Percentiles rank a stretch among this genome's conserved stretches.
These are phyloP conservation scores for Botryotinia calthae DNA, from an alignment of 2,329 filamentous ascomycete species.

Conservation along the genomic window DNA sequence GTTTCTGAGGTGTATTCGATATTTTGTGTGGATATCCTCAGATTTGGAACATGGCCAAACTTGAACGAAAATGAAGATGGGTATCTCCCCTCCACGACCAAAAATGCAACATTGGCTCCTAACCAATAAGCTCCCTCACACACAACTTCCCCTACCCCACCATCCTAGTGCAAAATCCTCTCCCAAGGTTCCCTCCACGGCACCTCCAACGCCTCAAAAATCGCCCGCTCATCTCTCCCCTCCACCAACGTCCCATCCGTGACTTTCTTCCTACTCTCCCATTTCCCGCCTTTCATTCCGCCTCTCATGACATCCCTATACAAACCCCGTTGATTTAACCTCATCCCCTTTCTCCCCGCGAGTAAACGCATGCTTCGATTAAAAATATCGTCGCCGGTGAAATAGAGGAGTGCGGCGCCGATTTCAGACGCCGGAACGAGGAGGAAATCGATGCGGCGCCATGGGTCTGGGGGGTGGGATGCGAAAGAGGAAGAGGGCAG, in stretches of 20 bases:
- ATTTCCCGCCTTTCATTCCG: constrained; percentile 45
- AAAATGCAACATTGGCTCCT: neutral
- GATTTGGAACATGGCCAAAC: neutral
- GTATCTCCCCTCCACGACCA: neutral
- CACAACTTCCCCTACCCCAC: neutral
- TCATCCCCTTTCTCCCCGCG: constrained; percentile 77
- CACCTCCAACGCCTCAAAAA: constrained; percentile 81
- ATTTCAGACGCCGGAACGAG: constrained; percentile 76
- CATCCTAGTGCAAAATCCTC: constrained; percentile 60
- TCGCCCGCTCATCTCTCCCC: constrained; percentile 70
- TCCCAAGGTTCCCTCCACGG: constrained; percentile 77
- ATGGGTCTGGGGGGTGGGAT: constrained; percentile 46
- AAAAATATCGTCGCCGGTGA: constrained; percentile 93
- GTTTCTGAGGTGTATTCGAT: neutral
- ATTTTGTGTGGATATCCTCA: neutral
- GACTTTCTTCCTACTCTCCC: constrained; percentile 53
- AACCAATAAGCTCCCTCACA: too few relatives aligned
- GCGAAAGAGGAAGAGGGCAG: constrained; percentile 52
- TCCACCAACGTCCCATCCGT: constrained; percentile 71
- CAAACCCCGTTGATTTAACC: constrained; percentile 79
- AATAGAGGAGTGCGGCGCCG: constrained; percentile 88
- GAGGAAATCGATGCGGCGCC: constrained; percentile 82
- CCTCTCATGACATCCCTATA: constrained; percentile 68
- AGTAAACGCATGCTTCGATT: constrained; percentile 81
- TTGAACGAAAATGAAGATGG: neutral